These are phyloP conservation scores for Linum trigynum DNA, from an alignment of 345 rosid genomes.

Conservation along the genomic window DNA sequence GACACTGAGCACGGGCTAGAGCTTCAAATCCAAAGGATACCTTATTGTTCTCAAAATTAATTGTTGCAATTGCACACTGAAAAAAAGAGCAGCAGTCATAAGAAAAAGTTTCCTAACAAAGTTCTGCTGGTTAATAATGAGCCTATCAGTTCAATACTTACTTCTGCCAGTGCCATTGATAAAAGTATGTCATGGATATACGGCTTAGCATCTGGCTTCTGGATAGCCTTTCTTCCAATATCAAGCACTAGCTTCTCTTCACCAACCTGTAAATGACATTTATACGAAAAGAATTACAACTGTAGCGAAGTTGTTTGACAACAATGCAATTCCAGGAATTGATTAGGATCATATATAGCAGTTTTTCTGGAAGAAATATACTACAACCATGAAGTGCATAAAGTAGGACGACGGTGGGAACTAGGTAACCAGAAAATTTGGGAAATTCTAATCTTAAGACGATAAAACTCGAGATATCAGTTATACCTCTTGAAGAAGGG, in stretches of 20 bases:
- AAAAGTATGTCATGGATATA: slow-evolving; percentile 73
- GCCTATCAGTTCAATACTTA: slow-evolving; percentile 23
- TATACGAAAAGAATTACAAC: not conserved
- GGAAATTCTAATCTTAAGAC: no score
- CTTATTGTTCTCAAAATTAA: slow-evolving; percentile 72
- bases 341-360: not conserved
- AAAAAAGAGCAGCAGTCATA: slow-evolving; percentile 57
- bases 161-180: slow-evolving; percentile 95
- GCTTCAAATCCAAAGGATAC: slow-evolving; percentile 94
- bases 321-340: not conserved
- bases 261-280: slow-evolving; percentile 52
- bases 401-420: no score
- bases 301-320: not conserved
- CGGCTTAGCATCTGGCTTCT: slow-evolving; percentile 69
- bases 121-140: slow-evolving; percentile 12
- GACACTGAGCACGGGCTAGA: slow-evolving; percentile 86
- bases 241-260: slow-evolving; percentile 71
- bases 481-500: slow-evolving; percentile 91
- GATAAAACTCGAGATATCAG: no score
- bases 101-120: slow-evolving; percentile 53
- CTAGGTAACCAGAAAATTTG: no score
- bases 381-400: not conserved
- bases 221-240: slow-evolving; percentile 74
- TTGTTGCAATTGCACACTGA: slow-evolving; percentile 93
- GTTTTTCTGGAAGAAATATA: not conserved